phyloP scores from a whole-genome alignment of 306 rosid genomes.

The Castanospermum australe region DNA sequence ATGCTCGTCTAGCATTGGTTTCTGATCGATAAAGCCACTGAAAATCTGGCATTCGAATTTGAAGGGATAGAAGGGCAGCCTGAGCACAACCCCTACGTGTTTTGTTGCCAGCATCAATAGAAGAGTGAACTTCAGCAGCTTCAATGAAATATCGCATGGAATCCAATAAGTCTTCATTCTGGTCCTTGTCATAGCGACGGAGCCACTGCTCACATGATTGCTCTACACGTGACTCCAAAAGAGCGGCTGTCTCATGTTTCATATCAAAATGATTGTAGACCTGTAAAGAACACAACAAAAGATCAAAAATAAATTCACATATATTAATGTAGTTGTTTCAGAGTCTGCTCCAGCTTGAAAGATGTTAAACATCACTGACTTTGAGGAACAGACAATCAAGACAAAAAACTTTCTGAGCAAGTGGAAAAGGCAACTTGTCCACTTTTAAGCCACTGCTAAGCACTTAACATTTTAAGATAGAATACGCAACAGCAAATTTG shows the following conservation, averaged over 20 bases:
- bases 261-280: conserved; percentile 95
- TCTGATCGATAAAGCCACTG: conserved; percentile 80
- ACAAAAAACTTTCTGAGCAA: not conserved
- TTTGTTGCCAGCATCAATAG: conserved; percentile 97
- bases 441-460: conserved; percentile 1
- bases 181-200: conserved; percentile 72
- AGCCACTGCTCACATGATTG: conserved; percentile 83
- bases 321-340: not conserved
- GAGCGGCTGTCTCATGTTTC: conserved; percentile 95
- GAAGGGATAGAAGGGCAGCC: conserved; percentile 93
- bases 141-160: conserved; percentile 93
- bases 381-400: not conserved
- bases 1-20: conserved; percentile 84
- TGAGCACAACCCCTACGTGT: conserved; percentile 87
- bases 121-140: conserved; percentile 96
- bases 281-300: conserved; percentile 40
- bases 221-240: conserved; percentile 82
- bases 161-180: conserved; percentile 86
- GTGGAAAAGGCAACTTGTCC: not conserved
- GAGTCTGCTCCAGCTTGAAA: conserved; percentile 21
- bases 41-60: conserved; percentile 94
- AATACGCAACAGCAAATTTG: not conserved
- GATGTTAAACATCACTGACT: conserved; percentile 17
- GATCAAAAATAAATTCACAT: not conserved
- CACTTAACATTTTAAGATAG: not conserved